Conservation (phyloP, 306 rosid species). For the Trifolium repens region DNA sequence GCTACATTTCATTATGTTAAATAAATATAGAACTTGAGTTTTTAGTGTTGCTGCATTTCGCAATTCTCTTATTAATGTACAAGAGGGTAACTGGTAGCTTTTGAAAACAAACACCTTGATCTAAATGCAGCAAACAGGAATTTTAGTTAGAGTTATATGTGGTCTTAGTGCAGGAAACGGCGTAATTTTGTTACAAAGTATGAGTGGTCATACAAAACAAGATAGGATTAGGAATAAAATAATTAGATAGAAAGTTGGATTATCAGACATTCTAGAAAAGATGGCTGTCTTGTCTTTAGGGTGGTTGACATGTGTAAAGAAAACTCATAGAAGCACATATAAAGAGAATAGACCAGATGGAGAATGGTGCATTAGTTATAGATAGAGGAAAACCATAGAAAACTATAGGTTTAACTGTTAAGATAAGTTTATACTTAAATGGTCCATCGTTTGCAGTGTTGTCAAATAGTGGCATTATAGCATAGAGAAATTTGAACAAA, state of each 20-base stretch:
- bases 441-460: not conserved
- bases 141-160: no score
- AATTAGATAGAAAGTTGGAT: not conserved
- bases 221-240: not conserved
- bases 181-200: not conserved
- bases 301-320: not conserved
- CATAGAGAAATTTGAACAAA: not conserved
- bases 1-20: constrained; percentile 23
- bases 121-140: not conserved
- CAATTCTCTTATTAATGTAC: constrained; percentile 7
- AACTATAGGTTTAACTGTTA: not conserved
- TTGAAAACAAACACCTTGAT: constrained; percentile 14
- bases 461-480: not conserved
- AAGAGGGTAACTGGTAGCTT: not conserved
- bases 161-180: not conserved
- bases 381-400: not conserved
- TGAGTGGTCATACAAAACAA: not conserved
- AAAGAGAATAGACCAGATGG: not conserved
- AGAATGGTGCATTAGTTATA: not conserved
- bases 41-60: constrained; percentile 15
- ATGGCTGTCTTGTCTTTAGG: not conserved
- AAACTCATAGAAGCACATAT: not conserved
- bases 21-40: constrained; percentile 9
- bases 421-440: not conserved
- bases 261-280: not conserved